Conservation (phyloP, 2,329 filamentous ascomycete genomes). For the Microcyclospora tardicrescens region DNA sequence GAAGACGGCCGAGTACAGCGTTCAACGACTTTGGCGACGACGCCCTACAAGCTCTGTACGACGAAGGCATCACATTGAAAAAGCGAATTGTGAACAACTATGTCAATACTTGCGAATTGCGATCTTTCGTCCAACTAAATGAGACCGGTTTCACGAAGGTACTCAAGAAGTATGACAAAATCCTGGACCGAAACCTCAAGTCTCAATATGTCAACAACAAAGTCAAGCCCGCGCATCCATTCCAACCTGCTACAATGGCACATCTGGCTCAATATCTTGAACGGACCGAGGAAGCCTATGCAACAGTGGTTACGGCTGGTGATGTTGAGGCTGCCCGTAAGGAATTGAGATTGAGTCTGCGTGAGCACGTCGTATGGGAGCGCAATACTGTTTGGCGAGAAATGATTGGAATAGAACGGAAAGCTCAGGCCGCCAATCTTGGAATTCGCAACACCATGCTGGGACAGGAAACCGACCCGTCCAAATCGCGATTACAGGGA, state of each 20-base stretch:
- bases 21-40: constrained; percentile 73
- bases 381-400: constrained; percentile 97
- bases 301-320: constrained; percentile 68
- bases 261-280: constrained; percentile 58
- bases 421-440: constrained; percentile 85
- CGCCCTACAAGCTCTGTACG: constrained; percentile 54
- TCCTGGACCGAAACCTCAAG: constrained; percentile 68
- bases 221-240: constrained; percentile 71
- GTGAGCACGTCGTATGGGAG: constrained; percentile 98
- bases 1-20: constrained; percentile 50
- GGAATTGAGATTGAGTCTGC: constrained; percentile 76
- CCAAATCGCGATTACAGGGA: constrained; percentile 63
- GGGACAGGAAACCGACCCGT: constrained; percentile 56
- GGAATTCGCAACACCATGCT: constrained; percentile 67
- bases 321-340: constrained; percentile 65
- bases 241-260: constrained; percentile 58
- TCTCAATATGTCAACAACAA: constrained; percentile 58
- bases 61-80: constrained; percentile 72
- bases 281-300: constrained; percentile 67
- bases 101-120: constrained; percentile 85
- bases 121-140: constrained; percentile 92
- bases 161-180: constrained; percentile 98
- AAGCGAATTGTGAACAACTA: constrained; percentile 80
- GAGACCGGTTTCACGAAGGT: constrained; percentile 94
- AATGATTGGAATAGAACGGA: constrained; percentile 94